phyloP scores from a whole-genome alignment of 139 green algal species.

The Volvox africanus region DNA sequence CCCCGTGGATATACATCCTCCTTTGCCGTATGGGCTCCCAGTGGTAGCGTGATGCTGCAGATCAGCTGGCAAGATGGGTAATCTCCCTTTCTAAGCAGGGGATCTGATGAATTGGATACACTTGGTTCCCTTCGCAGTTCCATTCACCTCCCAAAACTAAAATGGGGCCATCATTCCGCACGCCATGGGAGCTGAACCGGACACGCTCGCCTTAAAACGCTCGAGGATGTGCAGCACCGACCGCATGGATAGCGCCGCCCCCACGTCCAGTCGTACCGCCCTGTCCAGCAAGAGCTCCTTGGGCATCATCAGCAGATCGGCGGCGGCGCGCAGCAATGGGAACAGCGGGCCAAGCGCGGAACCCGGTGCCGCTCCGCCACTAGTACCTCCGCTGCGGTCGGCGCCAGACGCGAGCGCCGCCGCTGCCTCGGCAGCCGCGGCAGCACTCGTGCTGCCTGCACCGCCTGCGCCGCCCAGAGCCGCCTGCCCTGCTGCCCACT shows the following conservation, averaged over 20 bases:
- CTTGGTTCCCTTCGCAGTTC: too few species aligned
- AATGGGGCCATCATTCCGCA: too few species aligned
- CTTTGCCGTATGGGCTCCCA: too few species aligned
- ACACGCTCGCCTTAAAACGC: constrained; percentile 60
- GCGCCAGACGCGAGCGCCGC: background rate
- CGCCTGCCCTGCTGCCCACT: constrained; percentile 57
- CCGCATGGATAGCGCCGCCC: constrained; percentile 58
- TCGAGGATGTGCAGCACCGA: constrained; percentile 75
- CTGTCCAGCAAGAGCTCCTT: constrained; percentile 68
- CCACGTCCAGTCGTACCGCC: constrained; percentile 55
- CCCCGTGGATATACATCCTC: too few species aligned
- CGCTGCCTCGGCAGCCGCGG: background rate
- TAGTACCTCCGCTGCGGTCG: background rate
- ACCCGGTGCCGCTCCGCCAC: constrained; percentile 16
- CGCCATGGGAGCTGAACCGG: too few species aligned
- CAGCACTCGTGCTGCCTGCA: background rate
- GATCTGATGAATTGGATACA: too few species aligned
- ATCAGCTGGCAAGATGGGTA: too few species aligned
- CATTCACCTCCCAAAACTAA: too few species aligned
- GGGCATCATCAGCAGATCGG: constrained; percentile 92
- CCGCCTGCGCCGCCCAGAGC: background rate
- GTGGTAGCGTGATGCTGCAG: too few species aligned
- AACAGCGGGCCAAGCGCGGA: constrained; percentile 65
- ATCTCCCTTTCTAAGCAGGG: too few species aligned
- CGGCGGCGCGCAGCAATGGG: constrained; percentile 77